A percentile compares a stretch with the other conserved stretches of the same genome.
Evolutionary conservation across 371 early-diverging fungal genomes (phyloP).

Genomic region (Mucor piriformis): DNA sequence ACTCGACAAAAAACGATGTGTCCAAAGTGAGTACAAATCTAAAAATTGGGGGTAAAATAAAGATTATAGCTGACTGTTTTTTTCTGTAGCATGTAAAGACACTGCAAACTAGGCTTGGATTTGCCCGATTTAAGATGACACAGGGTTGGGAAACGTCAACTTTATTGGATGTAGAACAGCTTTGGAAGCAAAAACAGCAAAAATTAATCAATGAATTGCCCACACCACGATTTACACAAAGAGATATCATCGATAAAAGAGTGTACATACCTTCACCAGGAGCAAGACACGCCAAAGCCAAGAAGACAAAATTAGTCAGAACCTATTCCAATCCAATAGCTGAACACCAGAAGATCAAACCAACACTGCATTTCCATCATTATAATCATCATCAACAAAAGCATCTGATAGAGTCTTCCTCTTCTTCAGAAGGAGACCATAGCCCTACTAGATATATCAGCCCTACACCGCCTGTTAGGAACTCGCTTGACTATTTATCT

Average conservation of each 20-base stretch:
- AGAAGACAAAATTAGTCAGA: conserved; percentile 25
- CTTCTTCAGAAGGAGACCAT: conserved; percentile 3
- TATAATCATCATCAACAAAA: not conserved
- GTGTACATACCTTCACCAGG: conserved; percentile 22
- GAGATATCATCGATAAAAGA: conserved; percentile 40
- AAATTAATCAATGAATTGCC: conserved; percentile 33
- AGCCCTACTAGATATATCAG: not conserved
- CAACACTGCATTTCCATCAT: conserved; percentile 1
- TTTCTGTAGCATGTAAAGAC: conserved; percentile 28
- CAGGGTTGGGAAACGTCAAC: conserved; percentile 47
- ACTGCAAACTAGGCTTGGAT: conserved; percentile 36
- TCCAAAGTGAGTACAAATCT: conserved; percentile 22
- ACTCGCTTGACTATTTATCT: conserved; percentile 36
- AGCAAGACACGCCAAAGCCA: conserved; percentile 14
- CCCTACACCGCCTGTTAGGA: conserved; percentile 5
- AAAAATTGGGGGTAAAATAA: conserved; percentile 10
- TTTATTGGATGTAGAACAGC: conserved; percentile 35
- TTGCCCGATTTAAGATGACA: conserved; percentile 47
- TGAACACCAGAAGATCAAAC: not conserved
- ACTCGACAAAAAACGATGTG: conserved; percentile 4
- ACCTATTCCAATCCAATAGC: conserved; percentile 20
- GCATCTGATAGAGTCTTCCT: not conserved
- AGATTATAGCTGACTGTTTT: conserved; percentile 3
- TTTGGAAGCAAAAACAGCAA: conserved; percentile 43
- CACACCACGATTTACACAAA: conserved; percentile 45